Percentiles rank a stretch among this genome's conserved stretches.
These are phyloP conservation scores for Bryoerythrophyllum caledonicum DNA, from an alignment of 225 moss, liverwort and hornwort genomes.

Conservation along the genomic window DNA sequence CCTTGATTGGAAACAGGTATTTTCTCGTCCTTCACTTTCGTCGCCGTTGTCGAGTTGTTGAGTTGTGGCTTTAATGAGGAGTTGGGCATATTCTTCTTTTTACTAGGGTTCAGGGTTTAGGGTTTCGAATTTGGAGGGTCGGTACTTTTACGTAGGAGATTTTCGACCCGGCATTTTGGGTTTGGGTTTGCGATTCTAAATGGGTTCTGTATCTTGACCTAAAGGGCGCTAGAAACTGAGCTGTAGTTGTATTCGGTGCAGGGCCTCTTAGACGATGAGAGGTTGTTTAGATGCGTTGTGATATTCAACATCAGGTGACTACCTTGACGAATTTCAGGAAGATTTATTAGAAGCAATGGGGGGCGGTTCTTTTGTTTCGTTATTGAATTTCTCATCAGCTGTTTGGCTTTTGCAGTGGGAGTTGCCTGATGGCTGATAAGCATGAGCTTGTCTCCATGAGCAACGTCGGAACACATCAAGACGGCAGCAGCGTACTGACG, in stretches of 20 bases:
- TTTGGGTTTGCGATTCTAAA: background rate
- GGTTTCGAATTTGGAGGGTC: background rate
- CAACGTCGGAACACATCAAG: slow-evolving; percentile 17
- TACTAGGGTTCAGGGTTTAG: too few species aligned
- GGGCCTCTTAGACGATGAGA: background rate
- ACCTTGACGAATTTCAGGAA: background rate
- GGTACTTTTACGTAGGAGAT: background rate
- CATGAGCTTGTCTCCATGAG: slow-evolving; percentile 32
- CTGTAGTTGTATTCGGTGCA: too few species aligned
- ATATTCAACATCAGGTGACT: background rate
- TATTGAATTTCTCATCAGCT: background rate
- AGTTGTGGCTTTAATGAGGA: background rate
- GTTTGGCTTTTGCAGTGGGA: slow-evolving; percentile 20
- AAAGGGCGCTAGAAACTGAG: too few species aligned
- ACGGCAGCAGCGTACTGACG: slow-evolving; percentile 26
- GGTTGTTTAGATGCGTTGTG: background rate
- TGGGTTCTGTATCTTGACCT: slow-evolving; percentile 9
- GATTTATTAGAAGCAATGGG: too few species aligned
- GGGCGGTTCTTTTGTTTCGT: background rate
- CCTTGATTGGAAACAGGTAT: too few species aligned
- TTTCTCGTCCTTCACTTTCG: background rate
- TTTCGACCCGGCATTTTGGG: background rate
- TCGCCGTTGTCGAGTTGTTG: background rate
- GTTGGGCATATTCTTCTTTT: too few species aligned
- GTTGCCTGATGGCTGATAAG: slow-evolving; percentile 37